Conservation (phyloP, 441 rosid genomes). For the Macaranga tanarius region DNA sequence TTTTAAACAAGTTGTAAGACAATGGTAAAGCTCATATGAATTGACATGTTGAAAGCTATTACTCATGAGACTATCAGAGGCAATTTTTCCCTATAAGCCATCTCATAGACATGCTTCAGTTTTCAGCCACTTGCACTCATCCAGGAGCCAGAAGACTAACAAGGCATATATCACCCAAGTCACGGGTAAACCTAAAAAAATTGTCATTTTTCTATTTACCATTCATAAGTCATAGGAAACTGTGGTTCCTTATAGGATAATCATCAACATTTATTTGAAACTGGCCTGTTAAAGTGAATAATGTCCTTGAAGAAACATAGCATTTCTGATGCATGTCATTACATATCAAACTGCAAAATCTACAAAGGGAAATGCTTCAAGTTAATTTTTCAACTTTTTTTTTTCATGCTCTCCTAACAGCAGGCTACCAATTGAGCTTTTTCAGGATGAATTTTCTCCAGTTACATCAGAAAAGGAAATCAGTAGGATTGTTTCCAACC, state of each 20-base stretch:
- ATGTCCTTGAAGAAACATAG: not conserved
- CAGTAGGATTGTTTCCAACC: too few species aligned
- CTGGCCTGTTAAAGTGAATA: not conserved
- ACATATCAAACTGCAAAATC: not conserved
- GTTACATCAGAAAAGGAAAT: too few species aligned
- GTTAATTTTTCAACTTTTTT: not conserved
- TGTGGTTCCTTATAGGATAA: not conserved
- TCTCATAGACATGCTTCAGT: not conserved
- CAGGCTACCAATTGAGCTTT: too few species aligned
- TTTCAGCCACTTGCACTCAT: not conserved
- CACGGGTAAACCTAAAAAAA: not conserved
- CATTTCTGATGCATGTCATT: not conserved
- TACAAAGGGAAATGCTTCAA: not conserved
- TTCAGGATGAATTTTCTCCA: too few species aligned
- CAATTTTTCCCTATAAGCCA: not conserved
- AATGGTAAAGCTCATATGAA: not conserved
- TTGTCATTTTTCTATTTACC: constrained; percentile 8
- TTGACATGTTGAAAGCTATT: not conserved
- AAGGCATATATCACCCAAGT: not conserved
- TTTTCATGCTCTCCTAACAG: not conserved
- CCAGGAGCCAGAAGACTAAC: not conserved
- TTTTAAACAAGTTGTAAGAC: not conserved
- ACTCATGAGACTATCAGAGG: not conserved
- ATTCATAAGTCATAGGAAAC: not conserved
- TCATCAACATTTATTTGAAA: not conserved